These are phyloP conservation scores for Zymoseptoria crescenta DNA, from an alignment of 2,329 filamentous ascomycete species.

Conservation along the genomic window DNA sequence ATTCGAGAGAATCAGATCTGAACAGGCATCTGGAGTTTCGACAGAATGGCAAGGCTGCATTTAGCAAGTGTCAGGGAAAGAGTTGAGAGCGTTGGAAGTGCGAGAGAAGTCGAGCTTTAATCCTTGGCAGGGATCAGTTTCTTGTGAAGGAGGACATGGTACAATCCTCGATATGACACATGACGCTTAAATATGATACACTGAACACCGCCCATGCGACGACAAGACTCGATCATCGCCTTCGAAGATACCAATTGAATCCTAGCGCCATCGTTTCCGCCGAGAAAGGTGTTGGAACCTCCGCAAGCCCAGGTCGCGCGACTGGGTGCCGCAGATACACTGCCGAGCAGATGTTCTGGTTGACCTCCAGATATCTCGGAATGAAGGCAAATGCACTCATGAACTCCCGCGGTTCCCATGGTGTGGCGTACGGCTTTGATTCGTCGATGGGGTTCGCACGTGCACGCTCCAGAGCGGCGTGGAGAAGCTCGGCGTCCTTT, in stretches of 20 bases:
- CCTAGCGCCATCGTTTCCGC: conserved; percentile 67
- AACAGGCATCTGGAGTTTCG: too few species aligned
- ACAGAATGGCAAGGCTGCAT: too few species aligned
- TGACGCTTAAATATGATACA: background rate
- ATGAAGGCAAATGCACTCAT: conserved; percentile 94
- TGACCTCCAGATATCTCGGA: conserved; percentile 91
- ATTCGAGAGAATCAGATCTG: too few species aligned
- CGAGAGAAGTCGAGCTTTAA: too few species aligned
- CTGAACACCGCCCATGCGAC: background rate
- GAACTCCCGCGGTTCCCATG: conserved; percentile 78
- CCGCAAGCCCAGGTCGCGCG: conserved; percentile 68
- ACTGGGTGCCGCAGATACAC: conserved; percentile 94
- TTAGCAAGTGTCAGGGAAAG: too few species aligned
- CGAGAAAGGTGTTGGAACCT: conserved; percentile 68
- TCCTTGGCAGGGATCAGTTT: too few species aligned
- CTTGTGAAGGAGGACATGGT: too few species aligned
- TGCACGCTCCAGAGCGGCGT: conserved; percentile 53
- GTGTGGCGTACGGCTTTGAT: conserved; percentile 78
- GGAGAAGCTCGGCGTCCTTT: conserved; percentile 52
- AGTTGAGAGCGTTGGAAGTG: too few species aligned
- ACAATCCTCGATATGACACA: too few species aligned
- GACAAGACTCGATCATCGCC: conserved; percentile 51
- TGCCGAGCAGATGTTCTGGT: conserved; percentile 91
- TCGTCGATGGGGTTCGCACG: conserved; percentile 69
- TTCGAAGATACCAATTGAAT: conserved; percentile 88